Percentiles rank a stretch among this genome's conserved stretches.
These are phyloP conservation scores for Cryptococcus deneoformans DNA, from an alignment of 1,284 basidiomycete species.

Conservation along the genomic window DNA sequence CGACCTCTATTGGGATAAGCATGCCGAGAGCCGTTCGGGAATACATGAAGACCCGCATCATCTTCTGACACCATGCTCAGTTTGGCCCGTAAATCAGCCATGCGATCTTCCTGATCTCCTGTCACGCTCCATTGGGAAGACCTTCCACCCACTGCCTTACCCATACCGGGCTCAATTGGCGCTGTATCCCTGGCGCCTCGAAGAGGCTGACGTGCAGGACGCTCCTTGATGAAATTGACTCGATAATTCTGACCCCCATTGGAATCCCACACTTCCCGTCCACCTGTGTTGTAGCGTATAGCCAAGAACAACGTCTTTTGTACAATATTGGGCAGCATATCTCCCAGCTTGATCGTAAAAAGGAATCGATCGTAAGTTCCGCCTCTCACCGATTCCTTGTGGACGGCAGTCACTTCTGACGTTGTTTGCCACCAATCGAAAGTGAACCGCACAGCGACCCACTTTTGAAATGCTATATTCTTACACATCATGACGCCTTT, in stretches of 20 bases:
- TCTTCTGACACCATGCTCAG: constrained; percentile 52
- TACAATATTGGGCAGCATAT: constrained; percentile 62
- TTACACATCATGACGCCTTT: constrained; percentile 73
- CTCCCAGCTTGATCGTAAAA: constrained; percentile 56
- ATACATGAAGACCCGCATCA: constrained; percentile 35
- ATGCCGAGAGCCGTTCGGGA: constrained; percentile 18
- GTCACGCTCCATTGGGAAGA: constrained; percentile 48
- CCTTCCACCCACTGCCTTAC: constrained; percentile 34
- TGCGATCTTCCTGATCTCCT: constrained; percentile 41
- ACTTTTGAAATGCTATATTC: constrained; percentile 85
- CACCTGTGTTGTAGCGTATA: constrained; percentile 69
- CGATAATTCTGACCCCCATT: constrained; percentile 78
- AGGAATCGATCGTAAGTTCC: constrained; percentile 61
- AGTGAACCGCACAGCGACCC: constrained; percentile 85
- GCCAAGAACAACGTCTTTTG: constrained; percentile 83
- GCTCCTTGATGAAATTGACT: constrained; percentile 51
- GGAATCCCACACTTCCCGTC: constrained; percentile 84
- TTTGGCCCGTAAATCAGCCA: constrained; percentile 52
- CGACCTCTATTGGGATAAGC: constrained; percentile 3
- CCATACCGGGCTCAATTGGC: constrained; percentile 36
- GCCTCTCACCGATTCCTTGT: constrained; percentile 63
- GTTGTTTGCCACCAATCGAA: constrained; percentile 95
- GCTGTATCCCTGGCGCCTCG: constrained; percentile 15
- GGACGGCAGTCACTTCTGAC: constrained; percentile 81
- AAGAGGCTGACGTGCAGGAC: constrained; percentile 4